Evolutionary conservation across 805 yeast genomes (phyloP), one percentile per base, ranked within the genome.

Genomic region (Candida orba): DNA sequence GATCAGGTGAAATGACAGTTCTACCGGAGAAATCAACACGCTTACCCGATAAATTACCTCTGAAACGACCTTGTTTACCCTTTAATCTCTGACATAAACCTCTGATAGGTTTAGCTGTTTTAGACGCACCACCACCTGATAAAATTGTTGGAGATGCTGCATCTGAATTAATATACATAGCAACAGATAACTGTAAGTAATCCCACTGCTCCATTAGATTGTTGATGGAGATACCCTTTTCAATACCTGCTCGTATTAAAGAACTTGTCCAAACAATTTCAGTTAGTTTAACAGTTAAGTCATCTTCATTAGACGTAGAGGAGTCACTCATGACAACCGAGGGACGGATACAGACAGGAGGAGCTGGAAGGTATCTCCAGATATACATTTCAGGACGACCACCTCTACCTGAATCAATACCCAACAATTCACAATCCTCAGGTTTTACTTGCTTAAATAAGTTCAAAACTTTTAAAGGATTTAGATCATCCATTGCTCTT

Each of bases 181-280:
- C 99, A 39, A 93, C 90, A 1, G 96, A 85, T 41, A 93, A 72
- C 65, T 93, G 99, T 52, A 93, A 67, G 60, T 87, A 93, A 59
- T 93, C 99, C 99, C 99, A 93, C 59, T 93, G 99, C 59, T 91
- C 98, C 96, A 93, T 90, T 65, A 93, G 72, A 56, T 87, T 87
- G 51, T 88, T 86, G 57, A 95, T 81, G 14, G 96, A 79, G 49
- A 91, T 86, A 46, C 99, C 99, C 60, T 89, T 91, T 50, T 90
- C 95, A 41, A 93, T 78, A 47, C 97, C 99, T 0, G 96, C 95
- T 52, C 88, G 77, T 55, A 93, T 93, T 67, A 90, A 73, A 5
- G 95, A 83, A n/a, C 93, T 83, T 1, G 96, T 88, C 95, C 95
- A 91, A 24, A 90, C 98, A 49, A 93, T 87, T 66, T 93, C 99